These are phyloP conservation scores for Jacaranda mimosifolia DNA, from an alignment of 257 asterid genomes.

Conservation along the genomic window DNA sequence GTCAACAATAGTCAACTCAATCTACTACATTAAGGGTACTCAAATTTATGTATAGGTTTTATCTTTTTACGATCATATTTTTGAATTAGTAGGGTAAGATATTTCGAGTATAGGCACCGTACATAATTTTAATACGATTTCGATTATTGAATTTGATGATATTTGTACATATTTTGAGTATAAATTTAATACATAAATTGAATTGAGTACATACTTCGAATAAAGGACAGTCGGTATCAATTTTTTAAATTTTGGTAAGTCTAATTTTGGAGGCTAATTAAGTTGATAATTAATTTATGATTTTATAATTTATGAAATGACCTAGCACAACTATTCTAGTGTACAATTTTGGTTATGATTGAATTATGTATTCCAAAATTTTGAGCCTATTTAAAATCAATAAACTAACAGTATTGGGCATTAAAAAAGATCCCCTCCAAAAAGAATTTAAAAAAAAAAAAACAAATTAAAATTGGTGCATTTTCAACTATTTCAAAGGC, in stretches of 20 bases:
- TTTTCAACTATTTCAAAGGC: not conserved
- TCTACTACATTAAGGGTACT: not conserved
- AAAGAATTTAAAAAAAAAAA: no score
- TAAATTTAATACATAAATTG: not conserved
- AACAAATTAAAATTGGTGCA: not conserved
- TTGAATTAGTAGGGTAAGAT: not conserved
- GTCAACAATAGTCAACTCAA: constrained; percentile 29
- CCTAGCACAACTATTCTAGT: no score
- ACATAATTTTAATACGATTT: not conserved
- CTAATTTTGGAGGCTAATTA: not conserved
- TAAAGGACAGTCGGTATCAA: not conserved
- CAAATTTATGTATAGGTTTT: not conserved
- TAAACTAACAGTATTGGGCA: no score
- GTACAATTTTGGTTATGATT: no score
- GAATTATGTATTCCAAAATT: no score
- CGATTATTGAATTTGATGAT: not conserved
- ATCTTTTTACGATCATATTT: not conserved
- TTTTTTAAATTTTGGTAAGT: no score
- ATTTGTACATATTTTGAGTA: not conserved
- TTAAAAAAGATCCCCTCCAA: no score
- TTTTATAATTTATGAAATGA: no score
- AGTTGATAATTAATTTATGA: no score
- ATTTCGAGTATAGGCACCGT: not conserved
- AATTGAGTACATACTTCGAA: not conserved
- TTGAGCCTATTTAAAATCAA: no score